Conservation (phyloP, 2,329 filamentous ascomycete species). For the Alternaria longipes region DNA sequence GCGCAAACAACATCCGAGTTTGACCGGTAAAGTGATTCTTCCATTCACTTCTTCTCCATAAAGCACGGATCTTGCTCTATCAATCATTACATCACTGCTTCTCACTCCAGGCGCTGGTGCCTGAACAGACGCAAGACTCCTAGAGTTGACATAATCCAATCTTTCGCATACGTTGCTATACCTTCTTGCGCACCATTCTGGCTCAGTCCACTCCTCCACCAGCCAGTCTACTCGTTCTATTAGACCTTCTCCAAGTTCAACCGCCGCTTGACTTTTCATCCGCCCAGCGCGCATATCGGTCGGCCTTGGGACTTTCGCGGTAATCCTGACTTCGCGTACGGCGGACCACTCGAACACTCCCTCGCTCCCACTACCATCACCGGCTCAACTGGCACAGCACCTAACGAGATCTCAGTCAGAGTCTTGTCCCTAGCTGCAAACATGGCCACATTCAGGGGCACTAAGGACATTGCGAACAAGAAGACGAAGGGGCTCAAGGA, state of each 20-base stretch:
- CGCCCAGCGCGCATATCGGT: neutral
- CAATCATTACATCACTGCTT: neutral
- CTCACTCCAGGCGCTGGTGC: neutral
- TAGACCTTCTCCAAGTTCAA: neutral
- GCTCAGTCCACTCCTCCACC: neutral
- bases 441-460: neutral
- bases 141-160: neutral
- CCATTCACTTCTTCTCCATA: neutral
- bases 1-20: neutral
- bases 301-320: fast-evolving
- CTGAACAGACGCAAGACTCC: neutral
- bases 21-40: neutral
- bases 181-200: neutral
- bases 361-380: neutral
- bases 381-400: neutral
- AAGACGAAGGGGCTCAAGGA: slow-evolving; percentile 13
- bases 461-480: neutral
- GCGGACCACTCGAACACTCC: neutral
- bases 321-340: neutral
- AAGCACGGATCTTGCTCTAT: neutral
- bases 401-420: neutral
- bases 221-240: neutral
- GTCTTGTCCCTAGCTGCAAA: neutral
- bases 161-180: neutral
- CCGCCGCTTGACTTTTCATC: fast-evolving